Base-by-base conservation (phyloP, 169 alveolate genomes). In the Cystoisospora suis region DNA sequence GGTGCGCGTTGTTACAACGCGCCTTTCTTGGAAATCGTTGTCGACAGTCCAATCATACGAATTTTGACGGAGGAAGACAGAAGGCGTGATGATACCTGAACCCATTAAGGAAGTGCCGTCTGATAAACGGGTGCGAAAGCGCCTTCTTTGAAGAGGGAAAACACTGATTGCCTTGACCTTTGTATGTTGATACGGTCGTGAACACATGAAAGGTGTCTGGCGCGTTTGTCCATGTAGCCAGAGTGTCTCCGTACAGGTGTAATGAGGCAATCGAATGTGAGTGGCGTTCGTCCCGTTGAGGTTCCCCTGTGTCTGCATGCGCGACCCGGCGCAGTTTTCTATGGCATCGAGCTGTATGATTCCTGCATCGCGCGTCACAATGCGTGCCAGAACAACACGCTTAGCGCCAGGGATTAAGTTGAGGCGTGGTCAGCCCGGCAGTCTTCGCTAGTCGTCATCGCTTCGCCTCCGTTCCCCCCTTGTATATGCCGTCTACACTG, bases 401-500 rank as follows among this genome's bases (percentile, higher is more conserved):
- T 72, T 12, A 15, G 65, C 29, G 29, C 12, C 45, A 36, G 56
- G 83, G 83, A 40, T 38, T 27, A 36, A 72, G 83, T 72, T 72
- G 83, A 40, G 83, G 32, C 83, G 27, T 72, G 32, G 83, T 56
- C 44, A 7, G 58, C 32, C 56, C 0, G n/a, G n/a, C n/a, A n/a
- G n/a, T n/a, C n/a, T 4, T 36, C 5, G 9, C 44, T 38, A 38
- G 83, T 56, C 3, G 20, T 27, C 44, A 23, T 65, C 79, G 79
- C 79, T 72, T 38, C 44, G 83, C 32, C 83, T 42, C 83, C 83
- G 83, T 72, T 72, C 83, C 83, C 83, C 83, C 83, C 83, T 72
- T 36, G 40, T 38, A 72, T 56, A 72, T 4, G 1, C 1, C 32
- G 44, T 0, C 15, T 70, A 36, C 40, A 70, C 9, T 23, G 0